Percentiles rank a stretch among this genome's conserved stretches.
phyloP scores from a whole-genome alignment of 73 alveolate species.

The Uronychia setigera region DNA sequence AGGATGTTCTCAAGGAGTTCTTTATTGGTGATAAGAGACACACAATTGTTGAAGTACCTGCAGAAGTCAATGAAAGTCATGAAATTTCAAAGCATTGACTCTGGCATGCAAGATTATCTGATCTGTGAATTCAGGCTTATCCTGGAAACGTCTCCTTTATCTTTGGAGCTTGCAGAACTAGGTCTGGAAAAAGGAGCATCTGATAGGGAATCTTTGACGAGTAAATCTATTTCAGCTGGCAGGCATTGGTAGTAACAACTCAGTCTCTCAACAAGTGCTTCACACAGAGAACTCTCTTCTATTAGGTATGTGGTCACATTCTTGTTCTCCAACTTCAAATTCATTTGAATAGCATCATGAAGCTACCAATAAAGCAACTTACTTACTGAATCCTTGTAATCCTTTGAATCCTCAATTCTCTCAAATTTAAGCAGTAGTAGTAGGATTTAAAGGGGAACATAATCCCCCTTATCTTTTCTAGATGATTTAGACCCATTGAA shows the following conservation, averaged over 20 bases:
- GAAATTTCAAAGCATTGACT: not conserved
- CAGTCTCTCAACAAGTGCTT: not conserved
- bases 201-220: not conserved
- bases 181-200: too few relatives aligned
- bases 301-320: not conserved
- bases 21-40: not conserved
- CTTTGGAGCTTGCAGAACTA: not conserved
- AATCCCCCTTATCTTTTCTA: not conserved
- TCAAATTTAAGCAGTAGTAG: not conserved
- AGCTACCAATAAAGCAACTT: not conserved
- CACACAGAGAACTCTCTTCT: not conserved
- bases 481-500: not conserved
- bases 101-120: not conserved
- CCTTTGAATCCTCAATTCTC: not conserved
- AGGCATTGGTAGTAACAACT: not conserved
- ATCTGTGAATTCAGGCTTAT: not conserved
- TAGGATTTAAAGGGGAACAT: not conserved
- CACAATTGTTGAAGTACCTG: not conserved
- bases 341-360: not conserved
- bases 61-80: not conserved
- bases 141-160: not conserved
- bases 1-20: not conserved
- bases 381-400: not conserved
- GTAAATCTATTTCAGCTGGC: not conserved
- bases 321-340: not conserved